phyloP scores from a whole-genome alignment of 1,139 yeast genomes.

The Suhomyces choctaworum region DNA sequence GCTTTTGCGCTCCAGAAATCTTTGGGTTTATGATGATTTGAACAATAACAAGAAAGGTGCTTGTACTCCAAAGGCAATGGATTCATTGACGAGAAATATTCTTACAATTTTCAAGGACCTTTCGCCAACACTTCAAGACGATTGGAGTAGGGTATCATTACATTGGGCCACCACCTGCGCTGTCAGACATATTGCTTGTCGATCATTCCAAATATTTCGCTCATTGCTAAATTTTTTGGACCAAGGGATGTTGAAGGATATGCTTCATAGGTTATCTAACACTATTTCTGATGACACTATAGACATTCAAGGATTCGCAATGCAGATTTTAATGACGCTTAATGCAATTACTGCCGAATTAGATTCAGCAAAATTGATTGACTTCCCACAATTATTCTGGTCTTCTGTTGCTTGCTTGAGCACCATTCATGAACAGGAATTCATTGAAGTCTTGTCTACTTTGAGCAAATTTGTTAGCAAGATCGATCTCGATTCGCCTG shows the following conservation, averaged over 20 bases:
- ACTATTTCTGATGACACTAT: slow-evolving; percentile 86
- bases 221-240: slow-evolving; percentile 78
- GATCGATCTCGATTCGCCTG: slow-evolving; percentile 82
- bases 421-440: slow-evolving; percentile 91
- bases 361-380: slow-evolving; percentile 73
- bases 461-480: slow-evolving; percentile 81
- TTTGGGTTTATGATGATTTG: slow-evolving; percentile 90
- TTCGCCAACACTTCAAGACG: slow-evolving; percentile 60
- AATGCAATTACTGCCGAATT: slow-evolving; percentile 89
- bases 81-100: slow-evolving; percentile 65
- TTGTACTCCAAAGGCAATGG: slow-evolving; percentile 87
- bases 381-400: slow-evolving; percentile 95
- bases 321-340: slow-evolving; percentile 95
- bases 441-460: slow-evolving; percentile 80
- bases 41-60: slow-evolving; percentile 78
- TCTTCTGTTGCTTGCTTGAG: slow-evolving; percentile 89
- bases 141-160: slow-evolving; percentile 83
- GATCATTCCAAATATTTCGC: slow-evolving; percentile 91
- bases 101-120: slow-evolving; percentile 55
- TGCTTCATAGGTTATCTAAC: slow-evolving; percentile 89
- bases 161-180: slow-evolving; percentile 98
- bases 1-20: slow-evolving; percentile 50
- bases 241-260: slow-evolving; percentile 86
- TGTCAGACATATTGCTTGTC: slow-evolving; percentile 93
- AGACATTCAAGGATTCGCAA: slow-evolving; percentile 94